Evolutionary conservation across 805 yeast genomes (phyloP).

Genomic region (Suhomyces xylopsoci): DNA sequence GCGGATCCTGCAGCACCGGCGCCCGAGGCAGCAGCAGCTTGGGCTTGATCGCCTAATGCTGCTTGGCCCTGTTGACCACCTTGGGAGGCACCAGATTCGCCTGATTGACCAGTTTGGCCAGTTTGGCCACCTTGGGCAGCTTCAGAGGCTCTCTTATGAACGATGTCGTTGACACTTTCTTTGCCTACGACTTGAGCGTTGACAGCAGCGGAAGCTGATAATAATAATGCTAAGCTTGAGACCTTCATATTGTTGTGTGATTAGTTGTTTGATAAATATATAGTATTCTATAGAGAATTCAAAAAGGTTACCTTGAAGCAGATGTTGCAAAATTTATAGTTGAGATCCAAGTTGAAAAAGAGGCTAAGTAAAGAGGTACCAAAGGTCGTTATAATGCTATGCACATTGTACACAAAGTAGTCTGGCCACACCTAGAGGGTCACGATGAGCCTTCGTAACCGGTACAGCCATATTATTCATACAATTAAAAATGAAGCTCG

Average conservation of each 20-base stretch:
- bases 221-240: conserved; percentile 10
- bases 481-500: background rate
- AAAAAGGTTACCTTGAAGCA: background rate
- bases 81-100: too few relatives aligned
- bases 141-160: conserved; percentile 1
- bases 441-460: background rate
- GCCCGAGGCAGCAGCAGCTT: conserved; percentile 12
- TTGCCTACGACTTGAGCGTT: conserved; percentile 3
- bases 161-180: conserved; percentile 3
- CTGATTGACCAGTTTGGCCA: too few relatives aligned
- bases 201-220: conserved; percentile 13
- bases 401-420: background rate
- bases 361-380: background rate
- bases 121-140: background rate
- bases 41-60: conserved; percentile 23
- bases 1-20: background rate
- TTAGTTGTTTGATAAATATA: background rate
- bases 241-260: conserved; percentile 8
- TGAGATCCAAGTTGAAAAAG: background rate
- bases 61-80: conserved; percentile 3
- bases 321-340: background rate
- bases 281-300: background rate
- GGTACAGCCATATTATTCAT: conserved; percentile 4
- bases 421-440: background rate
- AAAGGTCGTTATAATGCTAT: background rate